Conservation (phyloP, 2,329 filamentous ascomycete species). For the Calcarisporium arbuscula region DNA sequence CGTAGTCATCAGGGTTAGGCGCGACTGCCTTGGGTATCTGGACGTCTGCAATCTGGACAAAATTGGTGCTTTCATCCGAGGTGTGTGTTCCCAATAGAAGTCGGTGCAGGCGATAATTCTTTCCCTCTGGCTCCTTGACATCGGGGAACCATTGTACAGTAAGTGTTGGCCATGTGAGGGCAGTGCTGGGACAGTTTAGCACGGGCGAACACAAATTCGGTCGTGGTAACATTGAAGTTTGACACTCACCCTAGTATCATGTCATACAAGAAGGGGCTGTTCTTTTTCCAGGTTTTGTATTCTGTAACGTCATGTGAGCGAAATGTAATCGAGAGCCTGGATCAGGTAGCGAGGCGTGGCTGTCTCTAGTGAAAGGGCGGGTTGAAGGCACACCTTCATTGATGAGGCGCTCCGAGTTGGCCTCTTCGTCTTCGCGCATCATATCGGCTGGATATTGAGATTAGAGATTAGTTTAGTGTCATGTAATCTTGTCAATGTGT, state of each 20-base stretch:
- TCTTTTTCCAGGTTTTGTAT: conserved; percentile 99
- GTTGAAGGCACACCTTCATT: conserved; percentile 64
- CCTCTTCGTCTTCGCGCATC: conserved; percentile 61
- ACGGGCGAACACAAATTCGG: conserved; percentile 11
- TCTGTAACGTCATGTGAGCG: conserved; percentile 53
- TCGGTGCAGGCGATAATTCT: conserved; percentile 81
- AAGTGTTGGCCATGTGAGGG: conserved; percentile 93
- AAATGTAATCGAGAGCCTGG: too few species aligned
- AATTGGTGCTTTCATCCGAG: conserved; percentile 77
- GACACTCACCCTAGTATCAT: conserved; percentile 71
- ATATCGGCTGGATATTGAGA: conserved; percentile 25
- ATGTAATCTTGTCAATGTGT: too few species aligned
- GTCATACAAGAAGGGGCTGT: conserved; percentile 95
- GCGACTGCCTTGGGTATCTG: conserved; percentile 76
- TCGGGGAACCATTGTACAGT: conserved; percentile 98
- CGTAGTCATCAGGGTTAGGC: conserved; percentile 77
- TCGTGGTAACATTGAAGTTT: not conserved
- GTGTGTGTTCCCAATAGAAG: conserved; percentile 93
- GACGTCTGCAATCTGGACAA: conserved; percentile 89
- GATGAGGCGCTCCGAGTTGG: conserved; percentile 78
- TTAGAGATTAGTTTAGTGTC: conserved; percentile 4
- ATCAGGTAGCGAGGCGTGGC: too few species aligned
- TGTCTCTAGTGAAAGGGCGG: too few species aligned
- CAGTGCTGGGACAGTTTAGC: conserved; percentile 56
- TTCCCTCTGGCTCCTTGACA: conserved; percentile 79